Evolutionary conservation across 2,329 filamentous ascomycete species (phyloP), one percentile per base, ranked within the genome.

Genomic region (Dactylellina drechsleri): DNA sequence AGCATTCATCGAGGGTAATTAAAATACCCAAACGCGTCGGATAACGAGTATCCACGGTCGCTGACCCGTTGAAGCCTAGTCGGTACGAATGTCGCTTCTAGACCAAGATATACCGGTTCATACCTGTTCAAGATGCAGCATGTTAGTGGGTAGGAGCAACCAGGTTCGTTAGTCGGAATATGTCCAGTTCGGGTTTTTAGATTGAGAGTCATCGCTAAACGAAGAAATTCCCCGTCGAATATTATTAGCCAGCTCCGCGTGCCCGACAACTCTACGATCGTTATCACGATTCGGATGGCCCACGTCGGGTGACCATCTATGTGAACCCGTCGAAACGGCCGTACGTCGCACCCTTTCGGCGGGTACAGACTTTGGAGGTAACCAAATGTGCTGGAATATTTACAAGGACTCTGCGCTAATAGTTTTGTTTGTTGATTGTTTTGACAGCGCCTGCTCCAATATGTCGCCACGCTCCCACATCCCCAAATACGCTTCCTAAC

Each of bases 311-410:
- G 15, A 68, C 64, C 4, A 23, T 75, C 13, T 75, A 57, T 23
- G 43, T 75, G 3, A 66, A 75, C 26, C 71, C 71, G 16, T 75
- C 71, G 4, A 75, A 68, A 43, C 45, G 71, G 47, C 57, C 71
- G 13, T 75, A 75, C 18, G 52, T 67, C 12, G 58, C 71, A n/a
- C 71, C 71, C 12, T 75, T 68, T 36, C 64, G 71, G 3, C 60
- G 71, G 28, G 71, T 68, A 5, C 71, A 75, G 16, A 75, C 71
- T 5, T 26, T 75, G 4, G 58, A 68, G 36, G 71, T 75, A 59
- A 16, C 26, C 43, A 31, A 40, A n/a, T 36, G 31, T 36, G 31
- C 31, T 36, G 2, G 10, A 36, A 36, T 7, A 36, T 36, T 36
- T 36, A 36, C 31, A 36, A 36, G 31, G 1, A 36, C 31, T 10